Evolutionary conservation across 2,329 filamentous ascomycete species (phyloP), one percentile per base, ranked within the genome.

Genomic region (Monosporascus sp.): DNA sequence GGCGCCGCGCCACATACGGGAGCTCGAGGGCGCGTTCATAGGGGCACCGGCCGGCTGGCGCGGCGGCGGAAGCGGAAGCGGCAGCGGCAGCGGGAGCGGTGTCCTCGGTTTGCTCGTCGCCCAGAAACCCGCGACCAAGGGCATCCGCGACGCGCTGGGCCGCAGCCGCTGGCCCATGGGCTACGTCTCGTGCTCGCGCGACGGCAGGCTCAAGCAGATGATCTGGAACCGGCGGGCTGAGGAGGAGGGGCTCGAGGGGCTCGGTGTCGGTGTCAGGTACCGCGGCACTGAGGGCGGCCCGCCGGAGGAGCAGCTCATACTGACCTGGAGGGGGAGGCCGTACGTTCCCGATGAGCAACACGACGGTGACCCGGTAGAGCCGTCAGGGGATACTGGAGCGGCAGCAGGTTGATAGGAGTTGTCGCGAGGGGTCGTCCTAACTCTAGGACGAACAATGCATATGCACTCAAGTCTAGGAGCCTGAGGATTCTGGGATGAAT

Each of bases 21-120:
- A 93, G 71, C 78, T 93, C 3, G 88, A 91, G 65, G 93, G 93
- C 3, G 83, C 90, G 0, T 88, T 94, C 64, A 78, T 78, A 1
- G 85, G 84, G 14, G 88, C 89, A 7, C 91, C 91, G 1, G 73
- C 79, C 0, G 87, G 86, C 0, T 96, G 89, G 88, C 77, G 84
- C 51, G 82, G 80, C 0, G 68, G 7, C 20, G 24, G 3, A 5
- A 3, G 22, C 22, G 22, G 22, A 2, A 24, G 24, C 24, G 41
- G 80, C 0, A 68, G 7, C 20, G 22, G 22, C 22, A 24, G 24
- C 24, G 41, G 80, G 0, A 68, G 7, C 20, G 41, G 41, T 16
- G 84, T 88, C 6, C 68, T 96, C 37, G 92, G 84, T 0, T 64
- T 96, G 17, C 70, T 97, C 51, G 86, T 88, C 24, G 80, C 84